Evolutionary conservation across 768 basidiomycete species (phyloP), one percentile per base, ranked within the genome.

Genomic region (Sarcodon sp.): DNA sequence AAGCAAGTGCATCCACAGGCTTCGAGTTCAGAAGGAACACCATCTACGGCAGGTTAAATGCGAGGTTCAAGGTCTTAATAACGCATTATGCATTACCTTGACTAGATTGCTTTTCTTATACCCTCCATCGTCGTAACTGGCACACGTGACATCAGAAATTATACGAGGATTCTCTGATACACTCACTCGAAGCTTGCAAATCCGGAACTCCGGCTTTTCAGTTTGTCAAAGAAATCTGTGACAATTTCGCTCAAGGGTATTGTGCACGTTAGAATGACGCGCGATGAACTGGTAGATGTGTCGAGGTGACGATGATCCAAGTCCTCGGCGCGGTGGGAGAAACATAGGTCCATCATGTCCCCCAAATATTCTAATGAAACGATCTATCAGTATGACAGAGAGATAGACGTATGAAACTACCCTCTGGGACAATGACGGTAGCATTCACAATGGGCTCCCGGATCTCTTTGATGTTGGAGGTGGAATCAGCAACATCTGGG

Each of bases 311-410:
- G 76, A 64, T 93, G 84, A 35, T 92, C 84, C 46, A 94, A 63
- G 43, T 88, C 78, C 48, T 83, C 78, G 2, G 83, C 94, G 43
- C 96, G 79, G 59, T 87, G 89, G 4, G 76, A 71, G 61, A 80
- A 87, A 60, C 92, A 96, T 1, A 98, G 74, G 36, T 88, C 86
- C 85, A 98, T 93, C 84, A 99, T 92, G 41, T 86, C 84, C 7
- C 94, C 94, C 33, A 96, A 80, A 60, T 91, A 93, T 52, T 89
- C 91, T 91, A 54, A 6, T 33, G 10, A 7, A 21, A 33, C 11
- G 33, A 16, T 5, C 12, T 8, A 8, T 38, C 11, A 47, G 15
- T 13, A 18, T 27, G n/a, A 18, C 21, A n/a, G 9, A 9, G 35
- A 9, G 7, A n/a, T 2, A 18, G 44, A 9, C 47, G 16, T 6